A percentile compares a stretch with the other conserved stretches of the same genome.
phyloP scores from a whole-genome alignment of 768 basidiomycete species.

The Lyophyllum atratum region DNA sequence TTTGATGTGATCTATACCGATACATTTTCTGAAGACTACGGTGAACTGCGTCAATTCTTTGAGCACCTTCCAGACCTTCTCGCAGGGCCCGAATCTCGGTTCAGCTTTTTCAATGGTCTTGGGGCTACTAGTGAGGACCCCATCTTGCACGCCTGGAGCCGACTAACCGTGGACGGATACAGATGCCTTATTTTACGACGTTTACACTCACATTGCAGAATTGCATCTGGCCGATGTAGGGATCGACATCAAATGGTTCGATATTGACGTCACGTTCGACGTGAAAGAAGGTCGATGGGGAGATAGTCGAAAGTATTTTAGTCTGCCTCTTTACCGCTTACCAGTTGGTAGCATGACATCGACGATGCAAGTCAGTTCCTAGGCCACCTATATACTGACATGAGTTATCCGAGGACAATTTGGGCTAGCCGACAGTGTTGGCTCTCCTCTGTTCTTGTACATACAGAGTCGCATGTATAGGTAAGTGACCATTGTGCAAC shows the following conservation, averaged over 20 bases:
- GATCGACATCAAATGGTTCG: slow-evolving; percentile 76
- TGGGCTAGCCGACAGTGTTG: neutral
- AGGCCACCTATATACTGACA: neutral
- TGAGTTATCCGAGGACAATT: neutral
- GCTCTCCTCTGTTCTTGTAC: no score
- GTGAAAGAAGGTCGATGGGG: slow-evolving; percentile 71
- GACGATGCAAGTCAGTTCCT: slow-evolving; percentile 3
- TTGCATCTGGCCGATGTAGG: slow-evolving; percentile 85
- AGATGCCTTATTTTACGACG: slow-evolving; percentile 91
- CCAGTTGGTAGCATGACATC: slow-evolving; percentile 47
- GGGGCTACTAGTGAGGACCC: slow-evolving; percentile 82
- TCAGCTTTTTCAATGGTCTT: slow-evolving; percentile 97
- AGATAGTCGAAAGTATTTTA: slow-evolving; percentile 74
- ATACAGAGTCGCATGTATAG: no score
- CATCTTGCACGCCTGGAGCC: neutral
- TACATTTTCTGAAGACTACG: slow-evolving; percentile 89
- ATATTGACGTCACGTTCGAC: slow-evolving; percentile 63
- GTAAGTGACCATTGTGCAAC: no score
- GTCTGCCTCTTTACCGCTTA: slow-evolving; percentile 71
- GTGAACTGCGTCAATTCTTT: slow-evolving; percentile 82
- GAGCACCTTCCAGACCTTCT: slow-evolving; percentile 76
- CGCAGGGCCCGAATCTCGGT: slow-evolving; percentile 69
- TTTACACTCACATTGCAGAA: slow-evolving; percentile 84
- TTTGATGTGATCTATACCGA: slow-evolving; percentile 93
- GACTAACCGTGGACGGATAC: slow-evolving; percentile 8